phyloP scores from a whole-genome alignment of 108 stramenopile species.

The Cyclotella choctawhatcheeana region DNA sequence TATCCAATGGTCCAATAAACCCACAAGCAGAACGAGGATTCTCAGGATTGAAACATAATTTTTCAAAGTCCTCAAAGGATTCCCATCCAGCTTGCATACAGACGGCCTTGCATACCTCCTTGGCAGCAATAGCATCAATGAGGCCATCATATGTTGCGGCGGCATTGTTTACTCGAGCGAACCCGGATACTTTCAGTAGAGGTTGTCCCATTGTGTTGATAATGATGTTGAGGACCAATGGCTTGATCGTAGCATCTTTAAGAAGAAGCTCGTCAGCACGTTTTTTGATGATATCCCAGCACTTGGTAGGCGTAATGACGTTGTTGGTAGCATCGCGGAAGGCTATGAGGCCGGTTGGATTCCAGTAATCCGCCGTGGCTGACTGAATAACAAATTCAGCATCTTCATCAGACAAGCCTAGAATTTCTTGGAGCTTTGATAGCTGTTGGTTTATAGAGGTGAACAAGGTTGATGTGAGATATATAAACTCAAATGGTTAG shows the following conservation, averaged over 20 bases:
- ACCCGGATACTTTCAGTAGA: constrained; percentile 69
- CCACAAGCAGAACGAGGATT: constrained; percentile 73
- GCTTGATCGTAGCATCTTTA: constrained; percentile 56
- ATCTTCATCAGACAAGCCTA: constrained; percentile 69
- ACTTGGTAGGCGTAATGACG: constrained; percentile 57
- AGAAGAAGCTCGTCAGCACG: constrained; percentile 77
- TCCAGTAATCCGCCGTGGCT: constrained; percentile 69
- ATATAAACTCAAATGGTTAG: too few relatives aligned
- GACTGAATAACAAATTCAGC: constrained; percentile 66
- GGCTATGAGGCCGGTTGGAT: constrained; percentile 64
- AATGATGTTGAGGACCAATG: constrained; percentile 70
- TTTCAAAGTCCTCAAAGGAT: constrained; percentile 73
- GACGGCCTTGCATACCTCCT: constrained; percentile 66
- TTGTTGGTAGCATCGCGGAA: constrained; percentile 62
- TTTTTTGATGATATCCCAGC: constrained; percentile 70
- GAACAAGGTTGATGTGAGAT: background rate
- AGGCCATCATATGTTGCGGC: constrained; percentile 75
- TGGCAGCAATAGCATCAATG: constrained; percentile 74
- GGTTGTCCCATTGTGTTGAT: constrained; percentile 80
- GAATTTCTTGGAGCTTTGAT: constrained; percentile 67
- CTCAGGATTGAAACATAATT: constrained; percentile 75
- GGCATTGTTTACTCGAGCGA: constrained; percentile 82
- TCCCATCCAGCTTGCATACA: constrained; percentile 74
- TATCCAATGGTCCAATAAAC: constrained; percentile 60
- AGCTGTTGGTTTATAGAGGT: constrained; percentile 44